These are phyloP conservation scores for Luffa aegyptiaca DNA, from an alignment of 306 rosid species.

Conservation along the genomic window DNA sequence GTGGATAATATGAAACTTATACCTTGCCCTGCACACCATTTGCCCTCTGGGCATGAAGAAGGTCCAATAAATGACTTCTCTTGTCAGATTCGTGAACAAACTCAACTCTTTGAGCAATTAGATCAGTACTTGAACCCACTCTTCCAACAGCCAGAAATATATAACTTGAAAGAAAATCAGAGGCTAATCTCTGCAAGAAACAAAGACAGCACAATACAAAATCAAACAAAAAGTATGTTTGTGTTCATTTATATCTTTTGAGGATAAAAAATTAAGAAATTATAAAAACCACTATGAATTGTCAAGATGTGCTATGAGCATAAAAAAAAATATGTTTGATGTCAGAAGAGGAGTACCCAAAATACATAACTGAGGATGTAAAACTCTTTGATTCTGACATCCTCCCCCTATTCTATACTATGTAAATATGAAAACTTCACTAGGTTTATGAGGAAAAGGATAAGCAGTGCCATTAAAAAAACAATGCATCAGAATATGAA, in stretches of 20 bases:
- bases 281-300: background rate
- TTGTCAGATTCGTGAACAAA: conserved; percentile 82
- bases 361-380: background rate
- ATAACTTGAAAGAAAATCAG: conserved; percentile 79
- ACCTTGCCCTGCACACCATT: conserved; percentile 69
- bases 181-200: conserved; percentile 67
- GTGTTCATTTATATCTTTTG: background rate
- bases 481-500: background rate
- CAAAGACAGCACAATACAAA: background rate
- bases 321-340: background rate
- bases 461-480: background rate
- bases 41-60: conserved; percentile 91
- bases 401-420: background rate
- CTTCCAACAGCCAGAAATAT: conserved; percentile 95
- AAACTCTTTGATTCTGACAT: background rate
- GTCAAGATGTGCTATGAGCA: background rate
- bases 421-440: background rate
- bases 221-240: background rate
- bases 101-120: conserved; percentile 91
- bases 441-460: background rate
- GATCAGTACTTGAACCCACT: conserved; percentile 95
- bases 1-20: conserved; percentile 10
- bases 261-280: background rate
- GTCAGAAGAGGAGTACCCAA: background rate
- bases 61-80: conserved; percentile 96